These are phyloP conservation scores for Zymoseptoria passerinii DNA, from an alignment of 2,329 filamentous ascomycete species.

Conservation along the genomic window DNA sequence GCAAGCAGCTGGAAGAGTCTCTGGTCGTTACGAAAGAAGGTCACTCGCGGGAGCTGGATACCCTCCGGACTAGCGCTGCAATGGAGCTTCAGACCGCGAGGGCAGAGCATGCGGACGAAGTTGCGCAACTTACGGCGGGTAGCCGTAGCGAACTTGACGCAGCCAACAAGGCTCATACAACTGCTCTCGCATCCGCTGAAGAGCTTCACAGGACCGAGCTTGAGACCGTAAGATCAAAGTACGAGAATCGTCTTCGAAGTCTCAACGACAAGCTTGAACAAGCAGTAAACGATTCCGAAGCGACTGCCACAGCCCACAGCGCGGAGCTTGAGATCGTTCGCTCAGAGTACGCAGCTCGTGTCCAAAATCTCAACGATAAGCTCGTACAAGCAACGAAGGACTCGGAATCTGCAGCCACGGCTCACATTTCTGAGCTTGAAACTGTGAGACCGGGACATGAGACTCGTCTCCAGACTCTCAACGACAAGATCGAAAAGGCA, in stretches of 20 bases:
- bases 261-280: conserved; percentile 4
- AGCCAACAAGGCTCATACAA: conserved; percentile 6
- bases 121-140: background rate
- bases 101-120: conserved; percentile 2
- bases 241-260: conserved; percentile 4
- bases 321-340: conserved; percentile 4
- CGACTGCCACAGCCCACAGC: background rate
- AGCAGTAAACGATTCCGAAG: conserved; percentile 4
- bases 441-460: background rate
- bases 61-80: background rate
- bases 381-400: conserved; percentile 3
- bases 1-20: conserved; percentile 1
- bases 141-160: background rate
- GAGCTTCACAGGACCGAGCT: conserved; percentile 4
- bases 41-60: conserved; percentile 1
- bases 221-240: conserved; percentile 2
- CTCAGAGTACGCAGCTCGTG: background rate
- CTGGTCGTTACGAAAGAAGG: background rate
- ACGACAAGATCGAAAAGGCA: conserved; percentile 2
- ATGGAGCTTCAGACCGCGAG: conserved; percentile 1
- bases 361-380: background rate
- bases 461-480: background rate
- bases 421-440: background rate
- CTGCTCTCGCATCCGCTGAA: background rate
- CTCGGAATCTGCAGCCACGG: conserved; percentile 1